A percentile compares a stretch with the other conserved stretches of the same genome.
These are phyloP conservation scores for Claviceps digitariae DNA, from an alignment of 2,329 filamentous ascomycete species.

Conservation along the genomic window DNA sequence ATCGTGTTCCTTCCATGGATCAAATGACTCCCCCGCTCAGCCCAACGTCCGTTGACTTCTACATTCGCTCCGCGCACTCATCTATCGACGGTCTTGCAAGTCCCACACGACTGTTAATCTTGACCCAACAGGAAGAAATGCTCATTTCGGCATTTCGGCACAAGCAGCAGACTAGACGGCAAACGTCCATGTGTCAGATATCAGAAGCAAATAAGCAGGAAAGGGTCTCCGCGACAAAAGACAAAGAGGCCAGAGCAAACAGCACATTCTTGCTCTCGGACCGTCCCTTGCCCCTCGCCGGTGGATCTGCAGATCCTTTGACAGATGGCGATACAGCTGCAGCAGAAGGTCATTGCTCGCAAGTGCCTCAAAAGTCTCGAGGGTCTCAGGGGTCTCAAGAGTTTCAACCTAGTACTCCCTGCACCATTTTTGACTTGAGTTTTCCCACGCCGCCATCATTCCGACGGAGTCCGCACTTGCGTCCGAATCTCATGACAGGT, in stretches of 20 bases:
- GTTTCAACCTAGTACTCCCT: conserved; percentile 18
- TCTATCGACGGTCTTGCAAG: conserved; percentile 20
- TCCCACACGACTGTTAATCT: conserved; percentile 37
- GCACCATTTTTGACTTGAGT: conserved; percentile 19
- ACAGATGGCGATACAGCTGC: not conserved
- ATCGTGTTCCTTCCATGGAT: conserved; percentile 16
- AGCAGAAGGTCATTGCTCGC: conserved; percentile 10
- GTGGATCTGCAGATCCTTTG: not conserved
- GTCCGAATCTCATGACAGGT: not conserved
- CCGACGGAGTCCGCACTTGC: not conserved
- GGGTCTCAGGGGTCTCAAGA: not conserved
- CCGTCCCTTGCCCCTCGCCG: not conserved
- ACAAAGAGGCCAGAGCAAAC: not conserved
- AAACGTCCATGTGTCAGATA: conserved; percentile 29
- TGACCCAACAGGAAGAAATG: conserved; percentile 45
- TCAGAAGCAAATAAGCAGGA: conserved; percentile 19
- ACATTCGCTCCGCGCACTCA: conserved; percentile 25
- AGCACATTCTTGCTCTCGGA: not conserved
- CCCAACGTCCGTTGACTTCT: conserved; percentile 37
- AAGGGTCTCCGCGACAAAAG: too few relatives aligned
- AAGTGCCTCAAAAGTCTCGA: not conserved
- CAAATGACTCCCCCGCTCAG: conserved; percentile 38
- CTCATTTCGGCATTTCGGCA: conserved; percentile 41
- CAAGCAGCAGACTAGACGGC: conserved; percentile 42
- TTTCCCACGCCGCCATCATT: conserved; percentile 21